Percentiles rank a stretch among this genome's conserved stretches.
These are phyloP conservation scores for Cutaneotrichosporon curvatum DNA, from an alignment of 1,284 basidiomycete genomes.

Conservation along the genomic window DNA sequence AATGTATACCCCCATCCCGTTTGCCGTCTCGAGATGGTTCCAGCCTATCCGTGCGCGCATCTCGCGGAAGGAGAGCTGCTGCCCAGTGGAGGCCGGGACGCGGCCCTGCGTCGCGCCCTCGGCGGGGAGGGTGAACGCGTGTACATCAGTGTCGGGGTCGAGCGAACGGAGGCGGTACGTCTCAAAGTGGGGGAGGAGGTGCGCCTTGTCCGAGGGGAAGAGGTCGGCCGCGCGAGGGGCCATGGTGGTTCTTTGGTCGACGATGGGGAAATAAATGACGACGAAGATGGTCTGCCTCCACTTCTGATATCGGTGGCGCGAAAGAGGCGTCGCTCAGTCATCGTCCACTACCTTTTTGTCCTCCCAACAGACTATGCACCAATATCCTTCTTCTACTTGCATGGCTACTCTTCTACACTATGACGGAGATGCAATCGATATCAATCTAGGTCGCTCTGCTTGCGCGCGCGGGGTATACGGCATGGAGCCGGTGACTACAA, in stretches of 20 bases:
- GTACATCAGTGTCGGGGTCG: slow-evolving; percentile 25
- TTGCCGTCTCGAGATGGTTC: slow-evolving; percentile 62
- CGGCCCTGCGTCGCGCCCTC: slow-evolving; percentile 36
- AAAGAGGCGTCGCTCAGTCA: too few species aligned
- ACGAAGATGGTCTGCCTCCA: too few species aligned
- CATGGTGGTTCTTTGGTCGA: background rate
- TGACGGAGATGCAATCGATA: too few species aligned
- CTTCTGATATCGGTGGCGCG: too few species aligned
- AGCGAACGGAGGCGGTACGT: slow-evolving; percentile 39
- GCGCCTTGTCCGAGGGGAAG: slow-evolving; percentile 23
- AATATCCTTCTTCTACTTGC: too few species aligned
- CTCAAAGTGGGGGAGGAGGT: slow-evolving; percentile 39
- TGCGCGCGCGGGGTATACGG: too few species aligned
- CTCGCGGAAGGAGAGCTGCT: slow-evolving; percentile 50
- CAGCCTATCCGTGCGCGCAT: slow-evolving; percentile 74
- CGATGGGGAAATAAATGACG: background rate
- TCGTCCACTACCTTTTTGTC: too few species aligned
- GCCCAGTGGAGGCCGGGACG: slow-evolving; percentile 21
- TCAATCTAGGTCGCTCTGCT: too few species aligned
- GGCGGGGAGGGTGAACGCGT: slow-evolving; percentile 24
- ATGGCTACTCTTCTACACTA: too few species aligned
- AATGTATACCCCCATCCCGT: slow-evolving; percentile 57
- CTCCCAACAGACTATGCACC: too few species aligned
- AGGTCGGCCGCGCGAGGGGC: slow-evolving; percentile 18
- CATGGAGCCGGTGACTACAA: background rate